Evolutionary conservation across 331 rosid genomes (phyloP).

Genomic region (Cydonia oblonga): DNA sequence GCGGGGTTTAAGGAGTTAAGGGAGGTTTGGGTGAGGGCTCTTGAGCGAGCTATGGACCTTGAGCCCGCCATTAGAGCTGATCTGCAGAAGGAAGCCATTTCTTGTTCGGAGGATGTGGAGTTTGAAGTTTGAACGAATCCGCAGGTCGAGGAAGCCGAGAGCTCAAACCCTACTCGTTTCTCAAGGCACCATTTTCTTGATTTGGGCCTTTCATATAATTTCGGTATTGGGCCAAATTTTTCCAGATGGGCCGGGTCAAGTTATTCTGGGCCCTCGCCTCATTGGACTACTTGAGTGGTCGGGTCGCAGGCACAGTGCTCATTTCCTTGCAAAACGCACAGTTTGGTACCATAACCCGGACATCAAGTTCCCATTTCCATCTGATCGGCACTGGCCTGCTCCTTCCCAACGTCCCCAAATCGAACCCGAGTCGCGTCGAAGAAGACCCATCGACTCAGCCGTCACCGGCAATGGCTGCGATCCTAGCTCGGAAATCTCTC

Average conservation of each 20-base stretch:
- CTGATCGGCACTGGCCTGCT: background rate
- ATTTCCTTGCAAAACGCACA: background rate
- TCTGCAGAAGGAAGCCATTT: conserved; percentile 56
- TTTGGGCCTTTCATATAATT: too few relatives aligned
- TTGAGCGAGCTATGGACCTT: conserved; percentile 47
- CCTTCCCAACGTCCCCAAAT: background rate
- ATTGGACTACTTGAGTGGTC: too few relatives aligned
- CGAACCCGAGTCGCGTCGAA: background rate
- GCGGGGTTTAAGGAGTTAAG: conserved; percentile 21
- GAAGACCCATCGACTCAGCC: conserved; percentile 3
- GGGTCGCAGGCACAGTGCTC: too few relatives aligned
- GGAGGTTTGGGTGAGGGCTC: conserved; percentile 24
- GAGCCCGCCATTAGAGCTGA: conserved; percentile 50
- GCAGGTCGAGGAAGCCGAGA: too few relatives aligned
- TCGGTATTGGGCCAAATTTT: too few relatives aligned
- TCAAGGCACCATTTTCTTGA: too few relatives aligned
- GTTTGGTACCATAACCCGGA: background rate
- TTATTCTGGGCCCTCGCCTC: too few relatives aligned
- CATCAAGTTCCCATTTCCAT: background rate
- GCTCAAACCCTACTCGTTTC: too few relatives aligned
- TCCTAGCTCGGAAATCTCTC: conserved; percentile 84
- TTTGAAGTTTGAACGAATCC: too few relatives aligned
- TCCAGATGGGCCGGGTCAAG: too few relatives aligned
- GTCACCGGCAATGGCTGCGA: conserved; percentile 54
- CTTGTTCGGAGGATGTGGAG: background rate